Evolutionary conservation across 495 filamentous ascomycete genomes (phyloP), one percentile per base, ranked within the genome.

Genomic region (Penicillium paradoxum): DNA sequence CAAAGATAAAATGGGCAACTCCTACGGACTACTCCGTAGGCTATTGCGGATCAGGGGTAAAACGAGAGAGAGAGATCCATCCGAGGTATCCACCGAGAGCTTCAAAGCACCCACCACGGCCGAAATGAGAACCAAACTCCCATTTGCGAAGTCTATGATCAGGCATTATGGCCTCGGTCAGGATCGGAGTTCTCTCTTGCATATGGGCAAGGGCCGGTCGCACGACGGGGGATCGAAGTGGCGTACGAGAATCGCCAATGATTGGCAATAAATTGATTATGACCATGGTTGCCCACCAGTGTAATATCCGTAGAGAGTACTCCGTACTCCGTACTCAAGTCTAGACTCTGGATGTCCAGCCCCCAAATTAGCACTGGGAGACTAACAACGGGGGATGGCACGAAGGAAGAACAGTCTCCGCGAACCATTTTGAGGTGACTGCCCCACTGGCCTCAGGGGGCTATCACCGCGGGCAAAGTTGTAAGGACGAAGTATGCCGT

Each of bases 61-160:
- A 55, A 32, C 30, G 45, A 45, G 42, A 39, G 46, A 43, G 34
- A 59, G n/a, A n/a, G 56, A 54, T 55, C 62, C 59, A 65, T 63
- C 44, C 49, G 45, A 65, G 62, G 55, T 66, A 57, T 42, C 63
- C 63, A 65, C 63, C 11, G 29, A 44, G 43, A 56, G 53, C 45
- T 58, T 42, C 25, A 19, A 40, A 44, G 46, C 24, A 49, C 22
- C 47, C 47, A 49, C 39, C 17, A 37, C n/a, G 21, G 49, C 40
- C 30, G 40, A 45, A 45, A 36, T 52, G 45, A 52, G 24, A 51
- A 53, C 53, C 50, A 36, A 50, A 43, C 27, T 45, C 48, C 39
- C 14, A 55, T 57, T 62, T 37, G 32, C 32, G 19, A 36, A 54
- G 58, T 32, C 48, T 32, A 21, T 50, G 58, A 38, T 13, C 4